Evolutionary conservation across 2,329 filamentous ascomycete genomes (phyloP).

Genomic region (Aspergillus thermomutatus): DNA sequence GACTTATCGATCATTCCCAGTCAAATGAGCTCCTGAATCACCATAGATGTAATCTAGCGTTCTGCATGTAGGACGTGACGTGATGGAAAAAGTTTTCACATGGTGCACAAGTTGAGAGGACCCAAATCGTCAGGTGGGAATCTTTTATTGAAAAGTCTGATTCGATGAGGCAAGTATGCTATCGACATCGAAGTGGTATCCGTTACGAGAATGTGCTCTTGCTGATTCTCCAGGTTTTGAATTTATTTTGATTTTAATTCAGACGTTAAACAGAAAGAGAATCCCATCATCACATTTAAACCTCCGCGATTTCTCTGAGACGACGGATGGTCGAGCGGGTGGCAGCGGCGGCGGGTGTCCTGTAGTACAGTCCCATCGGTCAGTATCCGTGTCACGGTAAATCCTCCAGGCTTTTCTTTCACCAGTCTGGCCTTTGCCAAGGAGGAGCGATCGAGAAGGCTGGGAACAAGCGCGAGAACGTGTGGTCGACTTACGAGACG

Average conservation of each 20-base stretch:
- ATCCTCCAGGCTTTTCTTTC: neutral
- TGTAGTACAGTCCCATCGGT: slow-evolving; percentile 36
- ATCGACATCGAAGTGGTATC: slow-evolving; percentile 21
- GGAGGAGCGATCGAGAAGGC: neutral
- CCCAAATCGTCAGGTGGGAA: slow-evolving; percentile 18
- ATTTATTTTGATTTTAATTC: slow-evolving; percentile 37
- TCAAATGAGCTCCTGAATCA: neutral
- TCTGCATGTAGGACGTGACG: neutral
- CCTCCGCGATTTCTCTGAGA: slow-evolving; percentile 96
- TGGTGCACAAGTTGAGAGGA: slow-evolving; percentile 5
- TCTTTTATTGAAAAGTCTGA: slow-evolving; percentile 18
- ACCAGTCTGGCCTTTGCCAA: neutral
- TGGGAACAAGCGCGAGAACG: neutral
- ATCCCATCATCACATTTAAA: slow-evolving; percentile 47
- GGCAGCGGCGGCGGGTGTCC: slow-evolving; percentile 87
- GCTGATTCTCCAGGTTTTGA: slow-evolving; percentile 29
- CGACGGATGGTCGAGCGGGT: slow-evolving; percentile 95
- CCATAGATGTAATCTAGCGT: neutral
- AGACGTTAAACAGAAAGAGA: slow-evolving; percentile 35
- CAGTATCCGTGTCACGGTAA: slow-evolving; percentile 11
- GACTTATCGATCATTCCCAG: neutral
- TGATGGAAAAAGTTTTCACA: neutral
- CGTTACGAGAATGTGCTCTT: slow-evolving; percentile 19
- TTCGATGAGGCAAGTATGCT: slow-evolving; percentile 13
- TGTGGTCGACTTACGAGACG: slow-evolving; percentile 74